phyloP scores from a whole-genome alignment of 2,329 filamentous ascomycete species.

The Nigrospora osmanthi region DNA sequence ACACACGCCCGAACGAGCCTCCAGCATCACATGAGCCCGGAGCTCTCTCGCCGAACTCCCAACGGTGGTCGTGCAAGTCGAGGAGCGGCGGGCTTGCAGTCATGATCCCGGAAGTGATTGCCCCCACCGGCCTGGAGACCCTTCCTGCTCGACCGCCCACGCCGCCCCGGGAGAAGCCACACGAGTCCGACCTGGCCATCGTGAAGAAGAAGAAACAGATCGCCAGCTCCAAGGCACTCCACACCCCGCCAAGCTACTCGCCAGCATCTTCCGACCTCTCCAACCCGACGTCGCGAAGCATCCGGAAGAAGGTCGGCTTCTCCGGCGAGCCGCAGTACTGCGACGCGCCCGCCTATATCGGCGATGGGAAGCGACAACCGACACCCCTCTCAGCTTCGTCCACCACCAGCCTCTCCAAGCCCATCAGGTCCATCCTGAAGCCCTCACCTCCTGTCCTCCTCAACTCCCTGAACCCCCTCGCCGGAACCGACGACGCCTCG shows the following conservation, averaged over 20 bases:
- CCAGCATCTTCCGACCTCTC: conserved; percentile 33
- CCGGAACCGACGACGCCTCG: conserved; percentile 28
- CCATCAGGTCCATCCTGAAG: conserved; percentile 71
- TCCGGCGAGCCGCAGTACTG: conserved; percentile 48
- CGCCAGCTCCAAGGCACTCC: conserved; percentile 27
- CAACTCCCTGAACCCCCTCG: conserved; percentile 34
- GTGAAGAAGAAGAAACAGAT: conserved; percentile 18
- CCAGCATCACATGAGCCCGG: no score
- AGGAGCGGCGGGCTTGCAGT: conserved; percentile 16
- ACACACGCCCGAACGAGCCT: no score
- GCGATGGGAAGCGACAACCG: conserved; percentile 26
- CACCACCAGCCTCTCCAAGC: conserved; percentile 30
- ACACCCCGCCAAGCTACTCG: conserved; percentile 46
- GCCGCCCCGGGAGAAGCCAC: conserved; percentile 49
- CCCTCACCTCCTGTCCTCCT: conserved; percentile 38
- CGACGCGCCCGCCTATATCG: conserved; percentile 38
- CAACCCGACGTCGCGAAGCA: conserved; percentile 33
- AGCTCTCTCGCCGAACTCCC: not conserved
- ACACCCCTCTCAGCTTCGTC: conserved; percentile 32
- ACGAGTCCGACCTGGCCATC: conserved; percentile 24
- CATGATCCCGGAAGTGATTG: conserved; percentile 30
- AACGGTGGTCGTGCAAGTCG: conserved; percentile 16
- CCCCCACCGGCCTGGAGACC: conserved; percentile 37
- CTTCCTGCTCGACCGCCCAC: conserved; percentile 57
- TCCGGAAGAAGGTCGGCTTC: conserved; percentile 50